A percentile compares a stretch with the other conserved stretches of the same genome.
These are phyloP conservation scores for Torrubiellomyces zombiae DNA, from an alignment of 2,329 filamentous ascomycete genomes.

Conservation along the genomic window DNA sequence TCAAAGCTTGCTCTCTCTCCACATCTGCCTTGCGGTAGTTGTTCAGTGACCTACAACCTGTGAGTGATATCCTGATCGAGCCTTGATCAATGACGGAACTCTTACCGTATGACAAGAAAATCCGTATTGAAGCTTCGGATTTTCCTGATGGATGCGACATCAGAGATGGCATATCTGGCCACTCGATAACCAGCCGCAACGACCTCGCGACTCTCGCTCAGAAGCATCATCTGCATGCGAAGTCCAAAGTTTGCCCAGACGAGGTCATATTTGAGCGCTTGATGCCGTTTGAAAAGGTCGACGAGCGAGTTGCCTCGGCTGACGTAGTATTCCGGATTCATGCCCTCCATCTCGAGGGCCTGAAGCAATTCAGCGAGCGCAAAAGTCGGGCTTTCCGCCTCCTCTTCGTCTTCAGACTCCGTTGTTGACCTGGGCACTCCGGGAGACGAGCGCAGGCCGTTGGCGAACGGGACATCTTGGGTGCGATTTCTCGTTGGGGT, in stretches of 20 bases:
- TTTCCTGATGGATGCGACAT: slow-evolving; percentile 72
- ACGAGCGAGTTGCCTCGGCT: slow-evolving; percentile 81
- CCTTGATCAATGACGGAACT: not conserved
- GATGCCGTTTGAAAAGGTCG: slow-evolving; percentile 88
- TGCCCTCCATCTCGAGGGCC: slow-evolving; percentile 70
- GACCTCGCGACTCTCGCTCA: slow-evolving; percentile 91
- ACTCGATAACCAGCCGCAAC: slow-evolving; percentile 89
- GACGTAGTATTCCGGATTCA: slow-evolving; percentile 90
- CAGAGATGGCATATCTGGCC: slow-evolving; percentile 86
- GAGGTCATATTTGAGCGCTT: slow-evolving; percentile 87
- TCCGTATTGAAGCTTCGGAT: slow-evolving; percentile 83
- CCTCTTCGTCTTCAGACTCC: slow-evolving; percentile 49
- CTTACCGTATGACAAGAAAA: slow-evolving; percentile 57
- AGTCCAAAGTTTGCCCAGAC: slow-evolving; percentile 92
- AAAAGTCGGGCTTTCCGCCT: slow-evolving; percentile 77
- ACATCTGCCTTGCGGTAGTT: slow-evolving; percentile 96
- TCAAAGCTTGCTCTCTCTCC: slow-evolving; percentile 89
- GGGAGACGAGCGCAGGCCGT: slow-evolving; percentile 37
- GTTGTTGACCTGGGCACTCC: slow-evolving; percentile 37
- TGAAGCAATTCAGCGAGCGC: slow-evolving; percentile 80
- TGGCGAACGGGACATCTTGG: slow-evolving; percentile 27
- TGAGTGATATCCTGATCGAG: slow-evolving; percentile 2
- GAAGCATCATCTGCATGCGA: slow-evolving; percentile 85
- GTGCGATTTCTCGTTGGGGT: slow-evolving; percentile 37
- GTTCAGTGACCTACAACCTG: slow-evolving; percentile 49